Base-by-base conservation (phyloP, 352 stramenopile species). In the Globisporangium polare region DNA sequence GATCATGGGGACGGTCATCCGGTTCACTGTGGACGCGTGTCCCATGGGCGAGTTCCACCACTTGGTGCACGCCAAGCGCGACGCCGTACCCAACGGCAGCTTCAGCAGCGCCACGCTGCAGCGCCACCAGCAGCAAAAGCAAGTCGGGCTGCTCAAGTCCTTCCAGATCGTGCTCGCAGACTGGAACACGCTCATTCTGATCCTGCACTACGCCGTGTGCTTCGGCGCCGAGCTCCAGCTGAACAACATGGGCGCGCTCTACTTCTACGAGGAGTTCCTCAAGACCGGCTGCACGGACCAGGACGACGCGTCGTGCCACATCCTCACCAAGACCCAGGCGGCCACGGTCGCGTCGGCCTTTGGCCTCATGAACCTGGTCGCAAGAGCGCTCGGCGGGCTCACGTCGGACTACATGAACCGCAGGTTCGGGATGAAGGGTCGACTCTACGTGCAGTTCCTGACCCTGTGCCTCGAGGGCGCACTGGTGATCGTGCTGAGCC, bases 151-250 rank as follows among this genome's bases (percentile, higher is more conserved):
- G 35, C 47, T 77, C 9, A 39, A 66, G 9, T 75, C 78, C 1
- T 86, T 87, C 62, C 51, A 60, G 29, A 69, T 84, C 58, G 90
- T 90, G 35, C 74, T 90, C 18, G 58, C 78, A 1, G 91, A 98
- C 69, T 62, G 83, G 55, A 98, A 98, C 71, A 93, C 90, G 10
- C 93, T 95, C 72, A 71, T 98, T 47, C 77, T 99, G 59, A 94
- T 96, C 68, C 58, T 96, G 31, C 90, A 98, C 62, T 99, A 99
- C 69, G 95, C 79, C 8, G 85, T 88, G 45, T 96, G 79, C 73
- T 98, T 98, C 67, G 96, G 96, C 54, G 92, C 97, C 18, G 96
- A 99, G 68, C 75, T 99, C 26, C 96, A 96, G 69, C 85, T 98
- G 57, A 98, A 98, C 86, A 98, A 98, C 78, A 95, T 96, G 71